These are phyloP conservation scores for Chamaecyparis obtusa DNA, from an alignment of 75 land plant species.

Conservation along the genomic window DNA sequence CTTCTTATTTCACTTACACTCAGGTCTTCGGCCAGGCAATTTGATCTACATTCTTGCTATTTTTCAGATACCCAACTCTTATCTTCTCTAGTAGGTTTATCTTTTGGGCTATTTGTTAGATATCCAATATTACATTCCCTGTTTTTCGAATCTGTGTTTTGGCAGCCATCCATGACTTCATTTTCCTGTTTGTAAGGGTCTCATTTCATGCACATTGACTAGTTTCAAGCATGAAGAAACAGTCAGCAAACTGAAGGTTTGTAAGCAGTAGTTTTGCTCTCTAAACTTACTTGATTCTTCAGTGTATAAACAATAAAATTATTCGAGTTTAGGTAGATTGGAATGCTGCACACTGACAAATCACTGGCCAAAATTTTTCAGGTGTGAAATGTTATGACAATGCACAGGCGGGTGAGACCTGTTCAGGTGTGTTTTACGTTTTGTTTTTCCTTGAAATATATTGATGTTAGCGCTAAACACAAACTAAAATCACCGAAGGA, in stretches of 20 bases:
- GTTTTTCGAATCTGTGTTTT: not conserved
- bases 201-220: not conserved
- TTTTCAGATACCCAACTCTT: not conserved
- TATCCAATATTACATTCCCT: not conserved
- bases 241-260: not conserved
- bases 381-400: conserved; percentile 14
- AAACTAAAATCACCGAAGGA: not conserved
- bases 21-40: not conserved
- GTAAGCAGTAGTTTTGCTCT: not conserved
- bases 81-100: not conserved
- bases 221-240: not conserved
- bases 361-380: not conserved
- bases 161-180: not conserved
- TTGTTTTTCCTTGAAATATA: not conserved
- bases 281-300: not conserved
- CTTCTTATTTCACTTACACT: not conserved
- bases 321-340: not conserved
- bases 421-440: conserved; percentile 6
- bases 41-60: not conserved
- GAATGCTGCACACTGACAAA: not conserved
- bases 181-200: not conserved
- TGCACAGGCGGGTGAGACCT: conserved; percentile 18
- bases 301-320: not conserved
- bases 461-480: not conserved
- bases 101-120: not conserved